Conservation (phyloP, 106 monocot genomes). For the Dioscorea zingiberensis region DNA sequence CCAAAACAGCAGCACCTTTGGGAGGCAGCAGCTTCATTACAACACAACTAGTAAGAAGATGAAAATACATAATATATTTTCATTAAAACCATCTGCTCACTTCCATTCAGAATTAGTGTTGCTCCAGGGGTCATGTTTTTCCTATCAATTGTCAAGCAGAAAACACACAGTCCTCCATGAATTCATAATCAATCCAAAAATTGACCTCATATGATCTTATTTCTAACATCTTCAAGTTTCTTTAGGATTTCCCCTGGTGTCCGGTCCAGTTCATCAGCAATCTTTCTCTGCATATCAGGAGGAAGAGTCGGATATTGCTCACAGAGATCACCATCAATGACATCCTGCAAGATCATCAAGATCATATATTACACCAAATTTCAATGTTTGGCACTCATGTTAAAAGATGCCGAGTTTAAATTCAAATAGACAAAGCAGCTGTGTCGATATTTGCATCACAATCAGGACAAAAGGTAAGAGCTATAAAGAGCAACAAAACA, state of each 20-base stretch:
- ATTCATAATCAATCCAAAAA: no score
- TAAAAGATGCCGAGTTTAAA: background rate
- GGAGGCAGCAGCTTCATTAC: no score
- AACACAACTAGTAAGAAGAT: no score
- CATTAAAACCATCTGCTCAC: no score
- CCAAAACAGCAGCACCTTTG: no score
- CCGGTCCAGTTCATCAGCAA: slow-evolving; percentile 95
- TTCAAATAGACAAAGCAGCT: background rate
- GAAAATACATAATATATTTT: no score
- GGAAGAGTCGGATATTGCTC: slow-evolving; percentile 92
- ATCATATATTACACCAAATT: background rate
- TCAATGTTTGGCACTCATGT: background rate
- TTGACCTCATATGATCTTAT: slow-evolving; percentile 69
- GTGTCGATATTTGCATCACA: background rate
- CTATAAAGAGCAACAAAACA: background rate
- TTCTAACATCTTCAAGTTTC: slow-evolving; percentile 92
- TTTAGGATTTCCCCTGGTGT: slow-evolving; percentile 94
- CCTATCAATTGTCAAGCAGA: no score
- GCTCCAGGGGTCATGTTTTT: no score
- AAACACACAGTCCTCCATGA: no score
- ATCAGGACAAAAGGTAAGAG: background rate
- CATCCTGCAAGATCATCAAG: slow-evolving; percentile 57
- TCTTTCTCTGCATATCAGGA: slow-evolving; percentile 90
- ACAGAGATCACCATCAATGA: slow-evolving; percentile 94
- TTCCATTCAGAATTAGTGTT: no score